These are phyloP conservation scores for Arctium minus DNA, from an alignment of 129 eudicot genomes.

Conservation along the genomic window DNA sequence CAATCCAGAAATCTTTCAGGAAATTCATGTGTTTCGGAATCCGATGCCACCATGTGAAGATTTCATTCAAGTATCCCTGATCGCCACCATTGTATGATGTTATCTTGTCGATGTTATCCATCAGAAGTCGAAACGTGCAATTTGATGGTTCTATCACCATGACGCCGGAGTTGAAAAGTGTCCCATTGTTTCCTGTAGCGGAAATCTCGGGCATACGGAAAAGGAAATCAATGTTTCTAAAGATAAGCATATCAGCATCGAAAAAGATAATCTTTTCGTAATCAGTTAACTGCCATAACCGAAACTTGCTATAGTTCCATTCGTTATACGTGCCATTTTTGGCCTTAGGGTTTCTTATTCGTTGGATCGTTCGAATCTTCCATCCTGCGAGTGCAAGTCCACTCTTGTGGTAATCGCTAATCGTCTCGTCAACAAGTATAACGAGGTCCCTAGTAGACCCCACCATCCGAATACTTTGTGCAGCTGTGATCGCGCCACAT, in stretches of 20 bases:
- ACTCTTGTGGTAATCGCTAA: slow-evolving; percentile 49
- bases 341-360: slow-evolving; percentile 72
- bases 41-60: slow-evolving; percentile 77
- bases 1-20: slow-evolving; percentile 49
- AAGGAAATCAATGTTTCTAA: slow-evolving; percentile 58
- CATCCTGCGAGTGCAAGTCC: slow-evolving; percentile 78
- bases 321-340: slow-evolving; percentile 69
- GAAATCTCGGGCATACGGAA: slow-evolving; percentile 66
- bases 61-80: slow-evolving; percentile 63
- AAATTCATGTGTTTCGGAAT: slow-evolving; percentile 63
- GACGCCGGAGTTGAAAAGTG: slow-evolving; percentile 62
- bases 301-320: slow-evolving; percentile 78
- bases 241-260: slow-evolving; percentile 64
- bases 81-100: slow-evolving; percentile 69
- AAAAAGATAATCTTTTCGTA: slow-evolving; percentile 75
- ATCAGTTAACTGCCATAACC: slow-evolving; percentile 77
- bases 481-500: slow-evolving; percentile 81
- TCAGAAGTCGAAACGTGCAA: slow-evolving; percentile 54
- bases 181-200: slow-evolving; percentile 64
- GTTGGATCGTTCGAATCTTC: slow-evolving; percentile 53
- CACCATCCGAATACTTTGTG: slow-evolving; percentile 73
- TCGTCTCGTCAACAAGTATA: slow-evolving; percentile 67
- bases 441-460: slow-evolving; percentile 81
- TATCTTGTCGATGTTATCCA: slow-evolving; percentile 57
- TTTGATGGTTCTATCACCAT: slow-evolving; percentile 71